Base-by-base conservation (phyloP, 371 early-diverging fungal genomes). In the Mucor circinelloides region DNA sequence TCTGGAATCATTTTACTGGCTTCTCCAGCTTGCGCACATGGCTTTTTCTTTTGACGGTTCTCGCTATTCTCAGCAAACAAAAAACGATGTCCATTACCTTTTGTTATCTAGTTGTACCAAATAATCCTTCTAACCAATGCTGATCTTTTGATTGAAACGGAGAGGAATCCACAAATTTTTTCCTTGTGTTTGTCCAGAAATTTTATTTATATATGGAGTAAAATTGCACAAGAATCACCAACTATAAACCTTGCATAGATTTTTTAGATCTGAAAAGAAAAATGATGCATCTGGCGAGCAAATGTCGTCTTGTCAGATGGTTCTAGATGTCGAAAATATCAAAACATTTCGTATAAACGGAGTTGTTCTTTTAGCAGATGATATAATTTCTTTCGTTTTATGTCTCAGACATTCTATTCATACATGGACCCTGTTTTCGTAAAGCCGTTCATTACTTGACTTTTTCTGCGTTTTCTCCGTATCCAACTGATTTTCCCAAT, bases 141-240 rank as follows among this genome's bases (percentile, higher is more conserved):
- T 58, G 58, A 58, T 36, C 36, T 58, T 21, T 34, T n/a, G 28
- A 58, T 58, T 58, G 4, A 58, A 21, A 21, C 58, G 58, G 58
- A 58, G 56, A 52, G 55, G 17, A 55, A 31, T 31, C n/a, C 17
- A 55, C n/a, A 54, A 54, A 54, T 55, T 31, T 55, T 50, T 50
- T 21, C 3, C 3, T 25, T 3, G 9, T 9, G 21, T 48, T 15
- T 19, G 6, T 44, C 8, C 50, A 50, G 50, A 50, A 50, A 50
- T 50, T 50, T 50, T 50, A 23, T 25, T 50, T 7, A 23, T 50
- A 25, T 12, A 50, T 21, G 23, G 23, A 50, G 50, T 9, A 19
- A 46, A 40, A 40, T 40, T 40, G 17, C 42, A 44, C 44, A 44
- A 44, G 44, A 44, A 44, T 19, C 19, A 44, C 19, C 44, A 19